Evolutionary conservation across 345 rosid species (phyloP).

Genomic region (Geranium brycei): DNA sequence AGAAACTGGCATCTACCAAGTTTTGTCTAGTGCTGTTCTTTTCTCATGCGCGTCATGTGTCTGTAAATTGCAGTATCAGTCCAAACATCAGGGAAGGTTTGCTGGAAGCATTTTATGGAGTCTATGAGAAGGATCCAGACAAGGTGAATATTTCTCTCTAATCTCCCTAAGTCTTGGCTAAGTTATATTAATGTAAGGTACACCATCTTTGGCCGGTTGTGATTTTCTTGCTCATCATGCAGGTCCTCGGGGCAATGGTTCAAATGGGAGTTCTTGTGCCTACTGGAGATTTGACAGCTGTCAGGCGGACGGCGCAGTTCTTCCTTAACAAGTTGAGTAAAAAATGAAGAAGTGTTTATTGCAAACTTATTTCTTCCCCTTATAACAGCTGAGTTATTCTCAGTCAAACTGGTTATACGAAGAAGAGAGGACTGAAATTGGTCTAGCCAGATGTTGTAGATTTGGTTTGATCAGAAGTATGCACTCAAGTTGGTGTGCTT

Average conservation of each 20-base stretch:
- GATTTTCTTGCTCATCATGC: slow-evolving; percentile 8
- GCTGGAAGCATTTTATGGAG: slow-evolving; percentile 76
- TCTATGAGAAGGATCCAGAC: slow-evolving; percentile 91
- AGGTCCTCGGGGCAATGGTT: slow-evolving; percentile 90
- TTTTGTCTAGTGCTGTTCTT: slow-evolving; percentile 10
- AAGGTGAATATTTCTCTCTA: slow-evolving; percentile 39
- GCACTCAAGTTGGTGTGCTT: not conserved
- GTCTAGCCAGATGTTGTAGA: no score
- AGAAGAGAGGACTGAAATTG: no score
- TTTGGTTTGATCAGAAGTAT: not conserved
- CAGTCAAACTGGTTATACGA: no score
- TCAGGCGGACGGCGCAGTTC: slow-evolving; percentile 84
- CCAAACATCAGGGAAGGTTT: slow-evolving; percentile 90
- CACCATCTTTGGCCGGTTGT: not conserved
- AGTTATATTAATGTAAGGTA: not conserved
- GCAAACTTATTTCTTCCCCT: no score
- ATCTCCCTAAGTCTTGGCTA: no score
- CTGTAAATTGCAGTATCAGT: slow-evolving; percentile 54
- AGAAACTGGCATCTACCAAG: slow-evolving; percentile 1
- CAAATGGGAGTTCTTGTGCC: slow-evolving; percentile 99
- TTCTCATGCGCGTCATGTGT: not conserved
- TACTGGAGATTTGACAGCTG: slow-evolving; percentile 94
- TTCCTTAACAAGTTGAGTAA: slow-evolving; percentile 67
- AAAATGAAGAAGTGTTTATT: not conserved
- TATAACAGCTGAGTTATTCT: no score